A percentile compares a stretch with the other conserved stretches of the same genome.
Conservation (phyloP, 306 rosid genomes). For the Malus fusca region DNA sequence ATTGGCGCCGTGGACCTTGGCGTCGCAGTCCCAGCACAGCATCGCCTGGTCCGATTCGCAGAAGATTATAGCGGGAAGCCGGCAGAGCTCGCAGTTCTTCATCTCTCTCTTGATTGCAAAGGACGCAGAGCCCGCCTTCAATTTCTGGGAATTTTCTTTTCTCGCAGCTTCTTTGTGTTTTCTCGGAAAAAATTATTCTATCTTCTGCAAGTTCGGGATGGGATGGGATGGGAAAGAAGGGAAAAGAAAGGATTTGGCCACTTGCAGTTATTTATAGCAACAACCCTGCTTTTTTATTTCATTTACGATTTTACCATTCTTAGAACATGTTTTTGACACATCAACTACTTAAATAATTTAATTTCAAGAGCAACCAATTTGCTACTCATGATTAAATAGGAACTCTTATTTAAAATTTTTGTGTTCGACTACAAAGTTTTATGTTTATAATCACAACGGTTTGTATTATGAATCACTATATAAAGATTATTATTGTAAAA, state of each 20-base stretch:
- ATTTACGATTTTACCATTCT: slow-evolving; percentile 27
- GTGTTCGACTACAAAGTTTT: too few species aligned
- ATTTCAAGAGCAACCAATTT: background rate
- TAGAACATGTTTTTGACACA: background rate
- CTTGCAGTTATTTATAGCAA: slow-evolving; percentile 13
- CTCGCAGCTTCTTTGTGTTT: slow-evolving; percentile 3
- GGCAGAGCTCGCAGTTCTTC: slow-evolving; percentile 74
- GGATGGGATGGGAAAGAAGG: background rate
- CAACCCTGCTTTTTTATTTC: background rate
- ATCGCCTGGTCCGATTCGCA: slow-evolving; percentile 76
- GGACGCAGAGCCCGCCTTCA: background rate
- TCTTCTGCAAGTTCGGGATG: background rate
- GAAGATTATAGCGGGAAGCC: slow-evolving; percentile 46
- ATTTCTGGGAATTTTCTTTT: slow-evolving; percentile 5
- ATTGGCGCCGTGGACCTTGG: slow-evolving; percentile 67
- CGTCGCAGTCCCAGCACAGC: slow-evolving; percentile 77
- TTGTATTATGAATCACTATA: too few species aligned
- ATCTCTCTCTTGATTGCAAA: slow-evolving; percentile 10
- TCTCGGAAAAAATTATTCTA: slow-evolving; percentile 12
- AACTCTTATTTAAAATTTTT: too few species aligned
- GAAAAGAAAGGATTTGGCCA: slow-evolving; percentile 1
- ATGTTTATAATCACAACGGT: too few species aligned
- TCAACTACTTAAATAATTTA: background rate
- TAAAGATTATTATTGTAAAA: too few species aligned
- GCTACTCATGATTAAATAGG: too few species aligned